Evolutionary conservation across 108 stramenopile genomes (phyloP).

Genomic region (Cyclotella kingstonii): DNA sequence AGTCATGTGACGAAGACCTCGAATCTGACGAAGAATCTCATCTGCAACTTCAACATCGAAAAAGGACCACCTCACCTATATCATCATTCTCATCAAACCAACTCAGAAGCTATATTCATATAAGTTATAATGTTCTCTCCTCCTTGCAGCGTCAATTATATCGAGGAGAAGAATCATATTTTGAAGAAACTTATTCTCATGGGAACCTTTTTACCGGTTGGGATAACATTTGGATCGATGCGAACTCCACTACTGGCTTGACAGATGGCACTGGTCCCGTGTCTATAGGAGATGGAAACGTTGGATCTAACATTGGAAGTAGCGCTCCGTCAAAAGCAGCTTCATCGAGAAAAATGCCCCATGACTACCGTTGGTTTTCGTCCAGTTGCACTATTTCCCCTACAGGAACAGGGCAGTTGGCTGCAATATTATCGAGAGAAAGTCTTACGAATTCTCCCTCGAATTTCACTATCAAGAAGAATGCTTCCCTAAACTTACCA

Average conservation of each 20-base stretch:
- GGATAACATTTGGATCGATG: conserved; percentile 59
- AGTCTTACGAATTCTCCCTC: not conserved
- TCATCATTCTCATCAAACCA: conserved; percentile 11
- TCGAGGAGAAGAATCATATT: conserved; percentile 76
- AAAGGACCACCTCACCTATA: not conserved
- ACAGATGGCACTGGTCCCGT: not conserved
- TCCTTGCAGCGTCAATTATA: conserved; percentile 70
- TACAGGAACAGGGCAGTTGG: not conserved
- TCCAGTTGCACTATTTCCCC: conserved; percentile 5
- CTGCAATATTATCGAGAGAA: not conserved
- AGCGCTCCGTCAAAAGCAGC: conserved; percentile 3
- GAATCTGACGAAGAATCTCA: not conserved
- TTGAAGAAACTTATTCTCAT: conserved; percentile 56
- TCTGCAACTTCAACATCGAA: not conserved
- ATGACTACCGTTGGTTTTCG: conserved; percentile 61
- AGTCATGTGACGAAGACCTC: not conserved
- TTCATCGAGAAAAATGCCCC: conserved; percentile 45
- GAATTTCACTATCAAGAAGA: not conserved
- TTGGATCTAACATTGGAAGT: not conserved
- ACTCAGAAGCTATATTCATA: conserved; percentile 25
- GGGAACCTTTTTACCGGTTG: conserved; percentile 68
- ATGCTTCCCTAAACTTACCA: no score
- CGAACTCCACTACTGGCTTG: no score
- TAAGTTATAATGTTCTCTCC: conserved; percentile 37
- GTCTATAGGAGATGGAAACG: not conserved